These are phyloP conservation scores for Dioscorea alata DNA, from an alignment of 106 monocot genomes.

Conservation along the genomic window DNA sequence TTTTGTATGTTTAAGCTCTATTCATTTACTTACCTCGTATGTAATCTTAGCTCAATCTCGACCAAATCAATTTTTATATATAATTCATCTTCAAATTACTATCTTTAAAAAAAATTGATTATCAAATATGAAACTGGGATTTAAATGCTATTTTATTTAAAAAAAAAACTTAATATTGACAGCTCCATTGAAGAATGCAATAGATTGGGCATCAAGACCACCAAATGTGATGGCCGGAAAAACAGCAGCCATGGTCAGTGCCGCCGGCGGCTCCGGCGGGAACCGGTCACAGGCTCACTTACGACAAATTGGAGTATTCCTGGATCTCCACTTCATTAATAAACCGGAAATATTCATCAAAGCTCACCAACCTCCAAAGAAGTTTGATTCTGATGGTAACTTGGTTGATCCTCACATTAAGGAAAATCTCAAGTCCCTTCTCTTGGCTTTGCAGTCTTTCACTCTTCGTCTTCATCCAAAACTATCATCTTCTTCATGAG, in stretches of 20 bases:
- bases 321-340: conserved; percentile 83
- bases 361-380: conserved; percentile 31
- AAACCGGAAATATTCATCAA: conserved; percentile 57
- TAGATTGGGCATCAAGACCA: conserved; percentile 67
- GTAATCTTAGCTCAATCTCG: too few species aligned
- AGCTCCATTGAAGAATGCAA: conserved; percentile 64
- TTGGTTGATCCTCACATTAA: conserved; percentile 45
- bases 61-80: too few species aligned
- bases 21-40: too few species aligned
- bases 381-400: conserved; percentile 54
- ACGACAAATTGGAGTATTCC: conserved; percentile 58
- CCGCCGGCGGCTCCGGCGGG: conserved; percentile 51
- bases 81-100: too few species aligned
- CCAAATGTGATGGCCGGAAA: conserved; percentile 55
- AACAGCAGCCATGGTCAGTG: conserved; percentile 52
- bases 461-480: conserved; percentile 4
- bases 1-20: too few species aligned
- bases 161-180: background rate
- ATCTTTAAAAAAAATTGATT: too few species aligned
- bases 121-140: background rate
- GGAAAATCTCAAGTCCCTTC: conserved; percentile 40
- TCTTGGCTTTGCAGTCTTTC: conserved; percentile 51
- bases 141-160: background rate
- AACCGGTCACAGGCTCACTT: conserved; percentile 61
- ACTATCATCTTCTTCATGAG: too few species aligned